Conservation (phyloP, 352 stramenopile genomes). For the Blastocystis sp. region DNA sequence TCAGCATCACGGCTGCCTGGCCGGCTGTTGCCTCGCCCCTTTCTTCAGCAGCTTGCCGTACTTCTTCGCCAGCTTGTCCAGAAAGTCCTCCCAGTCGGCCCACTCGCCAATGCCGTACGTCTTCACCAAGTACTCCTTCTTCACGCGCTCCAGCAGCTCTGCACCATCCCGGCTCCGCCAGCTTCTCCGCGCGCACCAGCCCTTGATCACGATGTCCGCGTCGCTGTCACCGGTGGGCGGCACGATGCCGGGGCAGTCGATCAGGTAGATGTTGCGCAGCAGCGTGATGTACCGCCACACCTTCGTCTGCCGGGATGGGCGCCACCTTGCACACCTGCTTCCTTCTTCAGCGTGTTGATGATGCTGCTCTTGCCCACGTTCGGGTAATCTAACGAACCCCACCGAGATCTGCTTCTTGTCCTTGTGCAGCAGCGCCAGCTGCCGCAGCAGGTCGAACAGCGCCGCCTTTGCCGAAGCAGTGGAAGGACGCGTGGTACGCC, state of each 20-base stretch:
- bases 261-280: conserved; percentile 97
- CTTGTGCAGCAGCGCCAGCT: conserved; percentile 95
- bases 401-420: conserved; percentile 91
- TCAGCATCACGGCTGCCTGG: conserved; percentile 92
- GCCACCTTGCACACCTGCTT: conserved; percentile 87
- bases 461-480: conserved; percentile 98
- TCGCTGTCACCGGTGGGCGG: conserved; percentile 85
- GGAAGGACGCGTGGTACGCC: conserved; percentile 97
- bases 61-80: conserved; percentile 84
- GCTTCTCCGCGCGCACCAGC: conserved; percentile 91
- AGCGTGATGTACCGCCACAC: conserved; percentile 99
- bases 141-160: conserved; percentile 87
- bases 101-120: conserved; percentile 90
- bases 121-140: conserved; percentile 91
- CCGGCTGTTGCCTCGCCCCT: conserved; percentile 89
- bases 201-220: conserved; percentile 83
- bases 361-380: conserved; percentile 84
- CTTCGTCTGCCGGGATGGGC: conserved; percentile 93
- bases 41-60: conserved; percentile 88
- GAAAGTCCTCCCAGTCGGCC: conserved; percentile 86
- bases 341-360: conserved; percentile 86
- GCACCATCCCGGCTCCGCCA: conserved; percentile 92
- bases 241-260: conserved; percentile 98
- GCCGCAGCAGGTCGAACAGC: conserved; percentile 94
- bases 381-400: conserved; percentile 95